phyloP scores from a whole-genome alignment of 225 moss, liverwort and hornwort genomes.

The Straminergon stramineum region DNA sequence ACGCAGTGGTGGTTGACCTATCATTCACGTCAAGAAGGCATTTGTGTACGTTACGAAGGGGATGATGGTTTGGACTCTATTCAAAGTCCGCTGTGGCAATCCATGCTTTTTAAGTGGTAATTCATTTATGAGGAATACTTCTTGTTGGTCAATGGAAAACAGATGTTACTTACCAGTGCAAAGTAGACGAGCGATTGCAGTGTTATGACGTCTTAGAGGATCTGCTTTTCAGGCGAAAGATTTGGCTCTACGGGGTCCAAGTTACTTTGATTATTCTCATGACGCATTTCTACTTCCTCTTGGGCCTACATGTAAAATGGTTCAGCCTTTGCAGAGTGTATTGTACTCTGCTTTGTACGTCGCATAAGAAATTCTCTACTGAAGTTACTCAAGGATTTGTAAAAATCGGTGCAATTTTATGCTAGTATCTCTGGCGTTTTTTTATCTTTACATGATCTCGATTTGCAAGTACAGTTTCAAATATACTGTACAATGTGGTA shows the following conservation, averaged over 20 bases:
- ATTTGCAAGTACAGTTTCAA: not conserved
- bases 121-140: not conserved
- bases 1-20: conserved; percentile 38
- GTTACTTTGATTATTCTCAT: not conserved
- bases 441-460: not conserved
- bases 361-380: not conserved
- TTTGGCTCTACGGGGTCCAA: not conserved
- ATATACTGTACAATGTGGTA: not conserved
- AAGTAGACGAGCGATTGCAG: not conserved
- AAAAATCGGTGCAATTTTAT: not conserved
- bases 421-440: not conserved
- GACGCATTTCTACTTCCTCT: not conserved
- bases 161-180: not conserved
- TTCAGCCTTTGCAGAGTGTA: not conserved
- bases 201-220: not conserved
- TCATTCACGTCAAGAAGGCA: not conserved
- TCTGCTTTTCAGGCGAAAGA: not conserved
- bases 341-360: not conserved
- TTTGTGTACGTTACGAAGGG: not conserved
- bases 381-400: not conserved
- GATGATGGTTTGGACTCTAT: not conserved
- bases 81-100: not conserved
- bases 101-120: not conserved
- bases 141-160: not conserved
- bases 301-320: not conserved